Percentiles rank a stretch among this genome's conserved stretches.
Evolutionary conservation across 208 protist genomes (phyloP).

Genomic region (Phytomonas serpens): DNA sequence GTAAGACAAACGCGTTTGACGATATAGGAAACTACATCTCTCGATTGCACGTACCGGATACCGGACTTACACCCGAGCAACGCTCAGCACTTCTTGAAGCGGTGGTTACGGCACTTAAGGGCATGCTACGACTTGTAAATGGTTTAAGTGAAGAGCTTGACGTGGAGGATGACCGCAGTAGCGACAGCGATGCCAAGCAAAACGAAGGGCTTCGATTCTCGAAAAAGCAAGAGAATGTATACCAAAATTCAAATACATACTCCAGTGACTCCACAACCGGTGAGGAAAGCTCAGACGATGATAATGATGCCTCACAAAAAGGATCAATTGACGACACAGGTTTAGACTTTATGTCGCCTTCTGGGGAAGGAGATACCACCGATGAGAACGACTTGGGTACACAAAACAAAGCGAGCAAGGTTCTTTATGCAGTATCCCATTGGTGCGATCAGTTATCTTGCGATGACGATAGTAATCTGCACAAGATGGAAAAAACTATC

Average conservation of each 20-base stretch:
- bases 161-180: conserved; percentile 13
- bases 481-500: conserved; percentile 13
- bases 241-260: background rate
- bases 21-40: conserved; percentile 29
- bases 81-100: conserved; percentile 23
- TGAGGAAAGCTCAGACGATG: background rate
- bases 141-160: conserved; percentile 11
- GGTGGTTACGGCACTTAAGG: conserved; percentile 23
- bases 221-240: background rate
- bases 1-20: background rate
- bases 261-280: background rate
- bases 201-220: background rate
- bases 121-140: conserved; percentile 20
- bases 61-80: conserved; percentile 20
- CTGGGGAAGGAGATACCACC: conserved; percentile 2
- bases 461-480: background rate
- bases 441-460: conserved; percentile 35
- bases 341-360: conserved; percentile 8
- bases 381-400: conserved; percentile 1
- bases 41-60: conserved; percentile 14
- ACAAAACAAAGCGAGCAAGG: conserved; percentile 21
- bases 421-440: conserved; percentile 19
- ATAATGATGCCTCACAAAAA: background rate
- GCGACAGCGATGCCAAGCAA: background rate
- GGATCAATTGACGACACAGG: background rate